Evolutionary conservation across 164 flowering plant genomes (phyloP), one percentile per base, ranked within the genome.

Genomic region (Umbellularia californica): DNA sequence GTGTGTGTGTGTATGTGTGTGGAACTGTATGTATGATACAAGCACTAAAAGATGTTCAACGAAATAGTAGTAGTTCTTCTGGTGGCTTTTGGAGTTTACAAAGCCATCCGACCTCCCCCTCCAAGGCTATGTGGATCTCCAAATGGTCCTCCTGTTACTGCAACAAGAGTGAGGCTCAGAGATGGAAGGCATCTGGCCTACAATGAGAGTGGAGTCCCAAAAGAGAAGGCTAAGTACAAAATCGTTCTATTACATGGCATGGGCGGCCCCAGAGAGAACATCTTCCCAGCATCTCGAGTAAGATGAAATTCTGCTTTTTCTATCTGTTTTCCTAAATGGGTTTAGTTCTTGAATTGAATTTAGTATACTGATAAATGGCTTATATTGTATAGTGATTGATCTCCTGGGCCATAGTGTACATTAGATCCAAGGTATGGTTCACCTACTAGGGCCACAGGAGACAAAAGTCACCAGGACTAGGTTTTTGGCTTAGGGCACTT

Each of bases 151-250:
- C 86, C 86, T 67, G 78, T 85, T 50, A 83, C 87, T 68, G 85
- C 90, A 68, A 83, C 87, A 0, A 84, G 91, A 80, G 66, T 88
- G 35, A 86, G 77, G 68, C 87, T 90, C 41, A 80, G 76, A 17
- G 91, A 90, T 83, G 90, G 94, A 15, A 85, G 94, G 75, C 79
- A 82, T 79, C 69, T 90, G 76, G 87, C 91, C n/a, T 90, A 88
- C 75, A 78, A 76, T 70, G 89, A 82, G 70, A 70, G 27, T 14
- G 91, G 93, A 30, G 85, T 87, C 22, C 80, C 87, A 4, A 86
- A 79, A 73, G 82, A 82, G 28, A 76, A 75, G 72, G 87, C 93
- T 10, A 82, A 84, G 58, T 77, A 82, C 83, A 90, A 83, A 73
- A 75, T 88, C 65, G 79, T 90, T 25, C n/a, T 80, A 0, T 62